Conservation (phyloP, 495 filamentous ascomycete genomes). For the Aspergillus ostianus region DNA sequence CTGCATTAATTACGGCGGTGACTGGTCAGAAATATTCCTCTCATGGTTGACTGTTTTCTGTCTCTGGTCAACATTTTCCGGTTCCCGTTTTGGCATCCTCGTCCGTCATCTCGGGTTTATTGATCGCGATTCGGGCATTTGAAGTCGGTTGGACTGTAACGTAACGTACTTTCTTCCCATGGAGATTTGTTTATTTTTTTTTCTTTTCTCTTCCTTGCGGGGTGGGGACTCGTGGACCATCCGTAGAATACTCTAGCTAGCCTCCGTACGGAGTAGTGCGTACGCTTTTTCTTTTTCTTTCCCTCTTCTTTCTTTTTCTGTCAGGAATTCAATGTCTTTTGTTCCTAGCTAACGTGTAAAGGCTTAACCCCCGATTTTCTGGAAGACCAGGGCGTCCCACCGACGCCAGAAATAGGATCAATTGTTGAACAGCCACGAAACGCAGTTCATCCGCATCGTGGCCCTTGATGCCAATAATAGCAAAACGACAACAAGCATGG, state of each 20-base stretch:
- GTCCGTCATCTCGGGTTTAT: not conserved
- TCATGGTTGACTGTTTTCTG: not conserved
- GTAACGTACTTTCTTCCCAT: not conserved
- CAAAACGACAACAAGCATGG: not conserved
- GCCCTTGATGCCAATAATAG: not conserved
- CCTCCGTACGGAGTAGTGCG: not conserved
- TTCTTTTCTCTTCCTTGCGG: not conserved
- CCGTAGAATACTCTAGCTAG: not conserved
- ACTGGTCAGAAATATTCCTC: too few species aligned
- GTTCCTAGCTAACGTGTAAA: not conserved
- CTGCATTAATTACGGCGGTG: too few species aligned
- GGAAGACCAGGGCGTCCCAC: not conserved
- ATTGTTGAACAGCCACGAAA: not conserved
- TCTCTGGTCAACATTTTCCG: not conserved
- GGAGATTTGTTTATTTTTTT: too few species aligned
- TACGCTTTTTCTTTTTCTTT: not conserved
- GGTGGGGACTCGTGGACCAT: conserved; percentile 2
- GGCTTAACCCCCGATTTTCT: not conserved
- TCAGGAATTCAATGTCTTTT: not conserved
- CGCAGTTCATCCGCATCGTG: not conserved
- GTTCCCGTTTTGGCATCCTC: not conserved
- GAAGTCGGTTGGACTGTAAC: not conserved
- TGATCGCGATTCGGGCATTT: not conserved
- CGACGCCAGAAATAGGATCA: not conserved
- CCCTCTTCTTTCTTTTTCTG: not conserved